These are phyloP conservation scores for Knoxdaviesia proteae DNA, from an alignment of 2,329 filamentous ascomycete species.

Conservation along the genomic window DNA sequence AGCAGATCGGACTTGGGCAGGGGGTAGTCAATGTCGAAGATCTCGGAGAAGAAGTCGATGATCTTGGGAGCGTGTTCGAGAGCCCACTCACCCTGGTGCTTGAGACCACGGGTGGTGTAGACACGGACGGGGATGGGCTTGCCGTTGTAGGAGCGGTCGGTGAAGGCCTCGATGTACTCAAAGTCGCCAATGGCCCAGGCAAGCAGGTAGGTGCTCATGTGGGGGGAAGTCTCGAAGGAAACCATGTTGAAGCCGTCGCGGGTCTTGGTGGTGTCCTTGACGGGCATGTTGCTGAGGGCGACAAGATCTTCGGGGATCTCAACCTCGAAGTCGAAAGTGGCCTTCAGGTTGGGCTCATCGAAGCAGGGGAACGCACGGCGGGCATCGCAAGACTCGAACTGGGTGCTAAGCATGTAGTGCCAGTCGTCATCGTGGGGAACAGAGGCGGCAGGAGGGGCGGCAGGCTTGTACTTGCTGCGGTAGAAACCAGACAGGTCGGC, in stretches of 20 bases:
- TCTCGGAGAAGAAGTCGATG: slow-evolving; percentile 90
- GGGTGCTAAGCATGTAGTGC: slow-evolving; percentile 73
- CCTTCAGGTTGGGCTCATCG: slow-evolving; percentile 92
- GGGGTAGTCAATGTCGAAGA: slow-evolving; percentile 84
- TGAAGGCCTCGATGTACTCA: slow-evolving; percentile 85
- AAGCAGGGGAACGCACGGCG: slow-evolving; percentile 93
- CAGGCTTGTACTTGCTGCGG: slow-evolving; percentile 79
- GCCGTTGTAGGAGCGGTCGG: slow-evolving; percentile 74
- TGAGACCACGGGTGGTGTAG: slow-evolving; percentile 86
- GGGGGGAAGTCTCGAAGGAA: slow-evolving; percentile 61
- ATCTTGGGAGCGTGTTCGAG: slow-evolving; percentile 80
- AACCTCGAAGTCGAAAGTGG: slow-evolving; percentile 83
- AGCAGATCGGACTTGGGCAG: slow-evolving; percentile 81
- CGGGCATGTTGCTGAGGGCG: slow-evolving; percentile 88
- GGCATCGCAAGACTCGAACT: slow-evolving; percentile 94
- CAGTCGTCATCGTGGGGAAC: slow-evolving; percentile 53
- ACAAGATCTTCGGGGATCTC: slow-evolving; percentile 78
- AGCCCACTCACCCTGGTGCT: slow-evolving; percentile 77
- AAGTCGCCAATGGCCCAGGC: slow-evolving; percentile 96
- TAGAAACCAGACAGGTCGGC: slow-evolving; percentile 88
- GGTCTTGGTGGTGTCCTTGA: slow-evolving; percentile 43
- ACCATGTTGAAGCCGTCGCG: slow-evolving; percentile 50
- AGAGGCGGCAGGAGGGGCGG: slow-evolving; percentile 47
- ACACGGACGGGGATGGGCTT: slow-evolving; percentile 83
- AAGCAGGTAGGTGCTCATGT: slow-evolving; percentile 82